Percentiles rank a stretch among this genome's conserved stretches.
These are phyloP conservation scores for Paecilomyces fulvus DNA, from an alignment of 2,329 filamentous ascomycete species.

Conservation along the genomic window DNA sequence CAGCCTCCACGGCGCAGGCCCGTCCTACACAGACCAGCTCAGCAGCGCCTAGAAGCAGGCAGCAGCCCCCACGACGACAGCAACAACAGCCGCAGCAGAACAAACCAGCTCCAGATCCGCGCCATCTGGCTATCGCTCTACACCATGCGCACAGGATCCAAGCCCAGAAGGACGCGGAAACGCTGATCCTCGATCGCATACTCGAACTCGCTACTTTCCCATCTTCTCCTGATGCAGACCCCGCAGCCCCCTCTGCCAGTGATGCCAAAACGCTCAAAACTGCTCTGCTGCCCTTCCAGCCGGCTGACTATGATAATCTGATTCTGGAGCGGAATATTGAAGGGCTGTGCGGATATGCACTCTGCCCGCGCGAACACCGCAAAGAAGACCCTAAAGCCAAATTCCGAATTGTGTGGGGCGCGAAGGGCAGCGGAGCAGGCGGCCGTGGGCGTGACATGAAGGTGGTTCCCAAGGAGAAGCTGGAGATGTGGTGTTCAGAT, in stretches of 20 bases:
- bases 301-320: conserved; percentile 79
- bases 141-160: conserved; percentile 78
- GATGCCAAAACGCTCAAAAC: conserved; percentile 60
- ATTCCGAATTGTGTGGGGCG: conserved; percentile 58
- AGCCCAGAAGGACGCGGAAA: conserved; percentile 69
- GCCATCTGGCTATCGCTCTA: conserved; percentile 56
- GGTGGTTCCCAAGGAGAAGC: conserved; percentile 61
- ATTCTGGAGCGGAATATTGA: conserved; percentile 83
- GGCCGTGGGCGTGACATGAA: conserved; percentile 46
- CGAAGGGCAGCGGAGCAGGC: conserved; percentile 38
- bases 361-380: conserved; percentile 62
- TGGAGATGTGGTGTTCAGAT: conserved; percentile 82
- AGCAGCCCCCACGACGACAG: conserved; percentile 22
- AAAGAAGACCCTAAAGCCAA: conserved; percentile 50
- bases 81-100: conserved; percentile 17
- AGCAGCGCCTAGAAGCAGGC: conserved; percentile 18
- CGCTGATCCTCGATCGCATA: conserved; percentile 62
- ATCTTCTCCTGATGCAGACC: conserved; percentile 41
- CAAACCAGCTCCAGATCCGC: conserved; percentile 36
- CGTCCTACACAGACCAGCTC: conserved; percentile 31
- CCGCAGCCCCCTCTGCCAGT: conserved; percentile 44
- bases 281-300: conserved; percentile 66
- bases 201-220: conserved; percentile 62
- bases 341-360: conserved; percentile 69
- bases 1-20: conserved; percentile 27